These are phyloP conservation scores for Pelargonium nanum DNA, from an alignment of 345 rosid species.

Conservation along the genomic window DNA sequence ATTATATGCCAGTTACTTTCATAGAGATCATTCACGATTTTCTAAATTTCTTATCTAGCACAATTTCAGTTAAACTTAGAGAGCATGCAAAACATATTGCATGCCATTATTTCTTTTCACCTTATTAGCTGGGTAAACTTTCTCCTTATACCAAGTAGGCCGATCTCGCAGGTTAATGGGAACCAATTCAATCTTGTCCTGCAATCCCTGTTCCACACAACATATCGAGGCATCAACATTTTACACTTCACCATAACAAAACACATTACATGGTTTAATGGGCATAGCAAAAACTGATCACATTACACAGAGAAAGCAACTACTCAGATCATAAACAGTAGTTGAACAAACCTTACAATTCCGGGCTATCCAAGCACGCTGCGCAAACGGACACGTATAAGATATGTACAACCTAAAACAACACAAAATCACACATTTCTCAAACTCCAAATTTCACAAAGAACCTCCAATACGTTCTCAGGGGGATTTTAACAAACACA, in stretches of 20 bases:
- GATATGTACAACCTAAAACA: constrained; percentile 57
- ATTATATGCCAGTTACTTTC: no score
- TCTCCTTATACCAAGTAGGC: constrained; percentile 84
- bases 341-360: constrained; percentile 52
- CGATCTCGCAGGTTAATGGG: constrained; percentile 55
- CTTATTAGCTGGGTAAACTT: constrained; percentile 70
- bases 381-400: constrained; percentile 68
- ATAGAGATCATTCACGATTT: background rate
- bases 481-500: constrained; percentile 4
- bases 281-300: background rate
- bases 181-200: constrained; percentile 65
- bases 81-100: background rate
- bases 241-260: background rate
- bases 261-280: background rate
- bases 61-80: background rate
- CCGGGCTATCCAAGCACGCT: constrained; percentile 73
- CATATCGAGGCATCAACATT: background rate
- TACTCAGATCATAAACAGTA: background rate
- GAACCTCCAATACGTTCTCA: background rate
- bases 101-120: constrained; percentile 16
- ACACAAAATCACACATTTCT: background rate
- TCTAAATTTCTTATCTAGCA: background rate
- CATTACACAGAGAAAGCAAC: no score
- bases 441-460: background rate
- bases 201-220: constrained; percentile 52